Percentiles rank a stretch among this genome's conserved stretches.
These are phyloP conservation scores for Candida peoriensis DNA, from an alignment of 805 yeast species.

Conservation along the genomic window DNA sequence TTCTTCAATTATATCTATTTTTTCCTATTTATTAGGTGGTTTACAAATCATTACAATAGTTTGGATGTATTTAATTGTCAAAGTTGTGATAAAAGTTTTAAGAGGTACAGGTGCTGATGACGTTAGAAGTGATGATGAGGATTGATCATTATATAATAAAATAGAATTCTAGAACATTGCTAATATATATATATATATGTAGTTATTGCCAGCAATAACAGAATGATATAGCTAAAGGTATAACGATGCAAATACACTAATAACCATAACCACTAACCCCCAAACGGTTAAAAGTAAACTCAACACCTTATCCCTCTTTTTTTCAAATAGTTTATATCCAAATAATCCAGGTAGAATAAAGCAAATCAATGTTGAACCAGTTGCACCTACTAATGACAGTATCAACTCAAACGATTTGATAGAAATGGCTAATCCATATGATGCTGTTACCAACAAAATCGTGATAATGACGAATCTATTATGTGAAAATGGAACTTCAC, in stretches of 20 bases:
- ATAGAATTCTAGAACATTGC: background rate
- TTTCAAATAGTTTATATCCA: constrained; percentile 45
- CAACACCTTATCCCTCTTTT: constrained; percentile 34
- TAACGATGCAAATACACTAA: constrained; percentile 48
- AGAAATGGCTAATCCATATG: constrained; percentile 54
- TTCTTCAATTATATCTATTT: constrained; percentile 35
- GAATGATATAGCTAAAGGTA: too few relatives aligned
- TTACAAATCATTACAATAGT: constrained; percentile 60
- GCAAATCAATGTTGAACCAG: constrained; percentile 77
- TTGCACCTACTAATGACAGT: constrained; percentile 72
- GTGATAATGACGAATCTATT: constrained; percentile 47
- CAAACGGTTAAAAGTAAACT: constrained; percentile 56
- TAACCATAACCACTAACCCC: constrained; percentile 67
- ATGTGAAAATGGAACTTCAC: constrained; percentile 41
- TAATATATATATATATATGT: background rate
- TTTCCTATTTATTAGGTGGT: constrained; percentile 53
- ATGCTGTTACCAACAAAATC: constrained; percentile 35
- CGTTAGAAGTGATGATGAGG: constrained; percentile 79
- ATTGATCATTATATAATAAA: constrained; percentile 17
- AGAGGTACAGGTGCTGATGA: constrained; percentile 80
- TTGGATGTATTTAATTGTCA: constrained; percentile 73
- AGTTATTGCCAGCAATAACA: background rate
- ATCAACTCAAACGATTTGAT: constrained; percentile 64
- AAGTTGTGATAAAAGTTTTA: constrained; percentile 65
- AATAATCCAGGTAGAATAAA: constrained; percentile 76